A percentile compares a stretch with the other conserved stretches of the same genome.
Conservation (phyloP, 2,329 filamentous ascomycete species). For the Hypoxylon sp. region DNA sequence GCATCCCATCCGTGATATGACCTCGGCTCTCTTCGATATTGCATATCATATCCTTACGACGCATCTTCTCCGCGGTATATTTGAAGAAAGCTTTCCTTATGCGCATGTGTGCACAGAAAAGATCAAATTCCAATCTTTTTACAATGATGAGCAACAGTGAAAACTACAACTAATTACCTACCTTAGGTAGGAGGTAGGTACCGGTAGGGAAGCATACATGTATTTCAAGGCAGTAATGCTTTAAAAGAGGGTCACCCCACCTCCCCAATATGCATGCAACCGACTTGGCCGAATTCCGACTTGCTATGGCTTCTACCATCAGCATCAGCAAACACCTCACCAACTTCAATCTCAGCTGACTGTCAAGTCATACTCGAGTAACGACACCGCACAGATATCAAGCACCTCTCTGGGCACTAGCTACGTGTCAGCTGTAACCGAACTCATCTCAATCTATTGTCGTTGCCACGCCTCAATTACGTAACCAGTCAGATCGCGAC, state of each 20-base stretch:
- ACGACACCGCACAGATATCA: background rate
- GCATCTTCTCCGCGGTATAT: background rate
- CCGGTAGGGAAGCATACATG: background rate
- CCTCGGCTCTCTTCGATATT: constrained; percentile 1
- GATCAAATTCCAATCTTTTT: background rate
- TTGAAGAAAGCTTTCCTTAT: background rate
- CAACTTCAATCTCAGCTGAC: constrained; percentile 8
- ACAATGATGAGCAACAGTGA: too few relatives aligned
- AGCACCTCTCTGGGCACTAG: background rate
- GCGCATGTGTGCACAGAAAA: background rate
- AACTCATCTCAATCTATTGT: too few relatives aligned
- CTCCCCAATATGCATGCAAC: background rate
- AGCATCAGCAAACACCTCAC: constrained; percentile 3
- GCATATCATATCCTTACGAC: background rate
- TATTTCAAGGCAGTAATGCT: background rate
- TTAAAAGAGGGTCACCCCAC: background rate
- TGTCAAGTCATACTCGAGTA: constrained; percentile 3
- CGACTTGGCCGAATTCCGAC: constrained; percentile 5
- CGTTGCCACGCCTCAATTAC: background rate
- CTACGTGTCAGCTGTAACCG: background rate
- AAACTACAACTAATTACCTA: too few relatives aligned
- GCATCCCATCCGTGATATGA: constrained; percentile 1
- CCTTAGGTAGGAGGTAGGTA: too few relatives aligned
- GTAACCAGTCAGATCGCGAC: constrained; percentile 5
- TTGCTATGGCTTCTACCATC: background rate